phyloP scores from a whole-genome alignment of 2,329 filamentous ascomycete species.

The Pestalotiopsis sp. region DNA sequence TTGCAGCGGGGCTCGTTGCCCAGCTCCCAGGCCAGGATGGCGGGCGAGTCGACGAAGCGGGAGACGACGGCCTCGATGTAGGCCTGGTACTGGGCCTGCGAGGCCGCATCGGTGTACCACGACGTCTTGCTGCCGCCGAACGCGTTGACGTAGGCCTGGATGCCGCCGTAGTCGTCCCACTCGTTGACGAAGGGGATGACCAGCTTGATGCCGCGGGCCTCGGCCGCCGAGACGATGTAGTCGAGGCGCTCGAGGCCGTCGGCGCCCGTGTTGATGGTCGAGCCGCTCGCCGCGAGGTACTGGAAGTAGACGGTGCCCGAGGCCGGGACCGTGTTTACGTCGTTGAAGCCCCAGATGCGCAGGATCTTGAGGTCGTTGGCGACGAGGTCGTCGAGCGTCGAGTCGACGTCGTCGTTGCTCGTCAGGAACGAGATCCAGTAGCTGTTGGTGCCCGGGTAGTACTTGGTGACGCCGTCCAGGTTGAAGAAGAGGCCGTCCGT shows the following conservation, averaged over 20 bases:
- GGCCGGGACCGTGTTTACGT: constrained; percentile 47
- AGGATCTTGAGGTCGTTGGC: constrained; percentile 58
- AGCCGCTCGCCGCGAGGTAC: constrained; percentile 49
- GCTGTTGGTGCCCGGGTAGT: constrained; percentile 55
- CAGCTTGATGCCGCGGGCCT: constrained; percentile 61
- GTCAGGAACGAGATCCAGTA: constrained; percentile 57
- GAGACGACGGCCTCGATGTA: constrained; percentile 53
- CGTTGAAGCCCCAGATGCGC: constrained; percentile 66
- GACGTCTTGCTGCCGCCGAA: constrained; percentile 56
- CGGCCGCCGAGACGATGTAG: constrained; percentile 62
- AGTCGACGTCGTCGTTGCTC: constrained; percentile 56
- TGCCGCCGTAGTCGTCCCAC: constrained; percentile 71
- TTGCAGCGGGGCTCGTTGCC: constrained; percentile 61
- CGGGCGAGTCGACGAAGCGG: constrained; percentile 48
- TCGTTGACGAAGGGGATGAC: constrained; percentile 71
- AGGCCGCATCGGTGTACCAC: constrained; percentile 59
- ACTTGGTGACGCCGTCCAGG: constrained; percentile 44
- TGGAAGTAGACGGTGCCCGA: constrained; percentile 53
- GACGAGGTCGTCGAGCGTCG: constrained; percentile 49
- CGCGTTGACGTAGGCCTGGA: constrained; percentile 59
- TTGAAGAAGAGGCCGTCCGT: constrained; percentile 34
- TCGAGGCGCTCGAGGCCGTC: constrained; percentile 68
- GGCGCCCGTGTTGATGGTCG: constrained; percentile 64
- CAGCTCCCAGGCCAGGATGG: constrained; percentile 59
- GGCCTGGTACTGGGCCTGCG: constrained; percentile 57